Evolutionary conservation across 495 filamentous ascomycete genomes (phyloP), one percentile per base, ranked within the genome.

Genomic region (Penicillium roqueforti): DNA sequence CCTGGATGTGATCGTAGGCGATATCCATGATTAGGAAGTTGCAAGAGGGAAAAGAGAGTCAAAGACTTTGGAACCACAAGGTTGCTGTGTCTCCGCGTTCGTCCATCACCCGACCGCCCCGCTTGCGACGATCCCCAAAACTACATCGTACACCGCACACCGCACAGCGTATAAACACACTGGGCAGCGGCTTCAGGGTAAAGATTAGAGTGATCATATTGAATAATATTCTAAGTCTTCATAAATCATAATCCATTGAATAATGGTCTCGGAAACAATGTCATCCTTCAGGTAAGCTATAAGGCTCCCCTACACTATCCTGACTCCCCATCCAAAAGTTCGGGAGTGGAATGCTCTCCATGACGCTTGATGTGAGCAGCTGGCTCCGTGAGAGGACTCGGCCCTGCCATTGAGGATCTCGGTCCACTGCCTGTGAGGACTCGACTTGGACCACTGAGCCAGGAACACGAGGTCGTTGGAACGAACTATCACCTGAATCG

Each of bases 1-100:
- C 91, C 65, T 90, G 87, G 61, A 98, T 95, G 69, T 96, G 91
- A 65, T 98, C 93, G 80, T 97, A 98, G 36, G 93, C 91, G 61
- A 95, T 71, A 80, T 98, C 93, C 93, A 98, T 98, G 61, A 47
- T 51, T 53, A 52, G 36, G 40, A 16, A 28, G 50, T 34, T 44
- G 50, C 18, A 26, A 50, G 52, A 44, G 54, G 29, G 31, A 38
- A 37, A 56, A 32, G 22, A 50, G 32, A 53, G 10, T 51, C 43
- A 20, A 31, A 51, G 23, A 43, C 36, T 29, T 29, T 32, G 54
- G 57, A 57, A 51, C 37, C 51, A 54, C 51, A 55, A 47, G 43
- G 54, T 56, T 53, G 58, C 57, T 53, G 54, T 49, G 56, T 44
- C 60, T 64, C 63, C 63, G 59, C 64, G 62, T 67, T 62, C 59